These are phyloP conservation scores for Alternaria sp. DNA, from an alignment of 2,329 filamentous ascomycete species.

Conservation along the genomic window DNA sequence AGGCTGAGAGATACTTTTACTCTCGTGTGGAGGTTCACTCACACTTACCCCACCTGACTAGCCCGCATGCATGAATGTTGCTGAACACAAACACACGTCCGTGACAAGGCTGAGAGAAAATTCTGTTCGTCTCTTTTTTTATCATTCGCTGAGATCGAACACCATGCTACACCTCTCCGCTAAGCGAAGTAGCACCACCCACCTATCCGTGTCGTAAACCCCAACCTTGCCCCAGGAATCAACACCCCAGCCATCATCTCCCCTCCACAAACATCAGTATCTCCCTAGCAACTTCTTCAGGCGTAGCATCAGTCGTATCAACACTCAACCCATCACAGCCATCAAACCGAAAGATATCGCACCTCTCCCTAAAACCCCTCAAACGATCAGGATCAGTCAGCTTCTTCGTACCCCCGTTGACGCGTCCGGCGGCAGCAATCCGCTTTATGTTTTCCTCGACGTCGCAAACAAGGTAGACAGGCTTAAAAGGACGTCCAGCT, in stretches of 20 bases:
- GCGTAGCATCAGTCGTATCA: neutral
- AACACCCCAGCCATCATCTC: neutral
- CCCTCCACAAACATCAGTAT: neutral
- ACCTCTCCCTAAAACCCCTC: neutral
- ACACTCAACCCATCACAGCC: neutral
- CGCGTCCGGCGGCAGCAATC: neutral
- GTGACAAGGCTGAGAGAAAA: too few species aligned
- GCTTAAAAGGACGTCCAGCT: neutral
- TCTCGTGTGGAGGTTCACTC: too few species aligned
- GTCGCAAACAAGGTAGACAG: neutral
- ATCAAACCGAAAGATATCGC: neutral
- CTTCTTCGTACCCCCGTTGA: neutral
- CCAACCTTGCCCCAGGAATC: too few species aligned
- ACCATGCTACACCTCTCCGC: too few species aligned
- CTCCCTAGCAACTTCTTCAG: neutral
- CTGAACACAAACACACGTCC: too few species aligned
- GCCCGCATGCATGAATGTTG: too few species aligned
- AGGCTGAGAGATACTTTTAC: too few species aligned
- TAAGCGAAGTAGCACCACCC: neutral
- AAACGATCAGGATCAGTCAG: neutral
- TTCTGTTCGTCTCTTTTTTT: too few species aligned
- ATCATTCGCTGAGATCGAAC: too few species aligned
- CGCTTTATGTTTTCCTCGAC: neutral
- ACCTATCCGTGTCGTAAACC: rapidly evolving
- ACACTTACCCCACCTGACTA: too few species aligned